Percentiles rank a stretch among this genome's conserved stretches.
phyloP scores from a whole-genome alignment of 1,284 basidiomycete genomes.

The Pascua sp. region DNA sequence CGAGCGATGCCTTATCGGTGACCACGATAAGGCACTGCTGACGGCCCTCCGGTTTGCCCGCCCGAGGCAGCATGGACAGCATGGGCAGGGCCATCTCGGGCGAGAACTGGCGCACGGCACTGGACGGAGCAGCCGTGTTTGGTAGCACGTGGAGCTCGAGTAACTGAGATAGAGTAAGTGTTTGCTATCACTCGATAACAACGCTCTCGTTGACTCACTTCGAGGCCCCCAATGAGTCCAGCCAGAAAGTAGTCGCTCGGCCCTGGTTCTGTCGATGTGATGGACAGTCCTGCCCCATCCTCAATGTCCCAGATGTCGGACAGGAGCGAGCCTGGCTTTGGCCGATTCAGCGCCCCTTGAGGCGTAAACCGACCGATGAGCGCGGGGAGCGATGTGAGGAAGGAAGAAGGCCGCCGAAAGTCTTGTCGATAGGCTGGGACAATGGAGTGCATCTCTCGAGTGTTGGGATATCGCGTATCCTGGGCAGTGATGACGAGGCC shows the following conservation, averaged over 20 bases:
- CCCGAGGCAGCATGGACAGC: constrained; percentile 15
- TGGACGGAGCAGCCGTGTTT: constrained; percentile 7
- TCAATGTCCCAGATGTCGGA: constrained; percentile 21
- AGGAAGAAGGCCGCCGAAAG: constrained; percentile 26
- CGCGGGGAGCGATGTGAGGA: constrained; percentile 36
- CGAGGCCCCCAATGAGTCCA: constrained; percentile 19
- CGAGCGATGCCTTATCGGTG: constrained; percentile 16
- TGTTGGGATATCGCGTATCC: constrained; percentile 16
- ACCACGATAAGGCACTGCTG: constrained; percentile 21
- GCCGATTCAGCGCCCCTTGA: constrained; percentile 4
- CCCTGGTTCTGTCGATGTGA: constrained; percentile 18
- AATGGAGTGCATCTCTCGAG: constrained; percentile 15
- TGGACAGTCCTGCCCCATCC: constrained; percentile 17
- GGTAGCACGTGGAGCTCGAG: constrained; percentile 17
- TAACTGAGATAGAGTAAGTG: constrained; percentile 13
- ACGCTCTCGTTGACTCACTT: constrained; percentile 22
- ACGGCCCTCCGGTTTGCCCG: not conserved
- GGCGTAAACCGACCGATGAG: constrained; percentile 21
- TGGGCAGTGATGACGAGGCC: constrained; percentile 21
- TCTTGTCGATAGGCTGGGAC: constrained; percentile 21
- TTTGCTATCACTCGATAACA: not conserved
- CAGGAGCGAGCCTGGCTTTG: constrained; percentile 11
- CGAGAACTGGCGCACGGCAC: constrained; percentile 12
- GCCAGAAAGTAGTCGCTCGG: constrained; percentile 19
- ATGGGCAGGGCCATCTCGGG: constrained; percentile 17